Evolutionary conservation across 2,329 filamentous ascomycete species (phyloP).

Genomic region (Monilinia fructicola): DNA sequence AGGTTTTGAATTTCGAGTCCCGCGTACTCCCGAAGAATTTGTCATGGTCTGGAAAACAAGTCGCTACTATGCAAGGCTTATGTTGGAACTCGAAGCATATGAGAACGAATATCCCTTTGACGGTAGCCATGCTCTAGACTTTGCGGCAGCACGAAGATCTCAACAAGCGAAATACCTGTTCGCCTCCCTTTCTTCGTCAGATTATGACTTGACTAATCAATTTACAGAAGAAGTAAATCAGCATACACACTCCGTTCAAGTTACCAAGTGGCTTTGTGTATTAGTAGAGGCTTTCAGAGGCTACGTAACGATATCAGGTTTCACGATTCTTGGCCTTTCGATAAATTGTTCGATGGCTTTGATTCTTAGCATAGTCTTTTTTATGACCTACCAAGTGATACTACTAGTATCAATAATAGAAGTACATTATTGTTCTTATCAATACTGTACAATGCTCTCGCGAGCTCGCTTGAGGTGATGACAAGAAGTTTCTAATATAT

Average conservation of each 20-base stretch:
- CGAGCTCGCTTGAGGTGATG: constrained; percentile 54
- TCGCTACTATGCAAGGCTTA: constrained; percentile 44
- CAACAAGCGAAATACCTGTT: constrained; percentile 33
- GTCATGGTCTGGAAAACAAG: constrained; percentile 53
- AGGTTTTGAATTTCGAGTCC: constrained; percentile 62
- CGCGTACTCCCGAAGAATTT: constrained; percentile 70
- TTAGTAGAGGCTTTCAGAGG: constrained; percentile 77
- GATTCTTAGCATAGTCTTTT: constrained; percentile 65
- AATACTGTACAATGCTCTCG: constrained; percentile 64
- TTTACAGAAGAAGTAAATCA: constrained; percentile 57
- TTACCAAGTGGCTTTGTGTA: constrained; percentile 78
- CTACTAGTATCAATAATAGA: constrained; percentile 60
- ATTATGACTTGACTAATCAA: background rate
- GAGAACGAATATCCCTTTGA: constrained; percentile 42
- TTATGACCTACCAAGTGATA: constrained; percentile 56
- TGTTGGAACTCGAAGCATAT: constrained; percentile 42
- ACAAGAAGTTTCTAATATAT: background rate
- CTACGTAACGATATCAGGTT: constrained; percentile 73
- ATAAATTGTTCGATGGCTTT: constrained; percentile 52
- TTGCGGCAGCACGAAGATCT: constrained; percentile 44
- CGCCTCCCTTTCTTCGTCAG: background rate
- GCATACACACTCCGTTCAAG: constrained; percentile 78
- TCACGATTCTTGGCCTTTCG: constrained; percentile 50
- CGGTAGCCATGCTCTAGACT: constrained; percentile 47
- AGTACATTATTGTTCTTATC: constrained; percentile 67